Conservation (phyloP, 177 flowering plant genomes). For the Vitis hybrid region DNA sequence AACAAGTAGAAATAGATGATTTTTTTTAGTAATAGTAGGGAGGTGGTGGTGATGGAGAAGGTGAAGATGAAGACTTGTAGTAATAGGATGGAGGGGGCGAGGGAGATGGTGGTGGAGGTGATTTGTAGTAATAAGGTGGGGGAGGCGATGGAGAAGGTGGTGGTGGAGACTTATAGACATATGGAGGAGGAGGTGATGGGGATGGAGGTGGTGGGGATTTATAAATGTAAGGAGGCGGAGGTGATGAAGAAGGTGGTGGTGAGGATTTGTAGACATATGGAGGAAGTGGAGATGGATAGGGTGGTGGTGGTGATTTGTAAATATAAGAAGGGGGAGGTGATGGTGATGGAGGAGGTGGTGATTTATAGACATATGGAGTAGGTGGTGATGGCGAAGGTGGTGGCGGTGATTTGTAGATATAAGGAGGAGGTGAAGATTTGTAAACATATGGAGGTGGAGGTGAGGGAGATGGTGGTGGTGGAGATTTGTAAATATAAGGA, state of each 20-base stretch:
- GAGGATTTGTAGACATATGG: slow-evolving; percentile 13
- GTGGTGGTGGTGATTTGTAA: slow-evolving; percentile 11
- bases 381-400: slow-evolving; percentile 1
- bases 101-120: neutral
- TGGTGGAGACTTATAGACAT: slow-evolving; percentile 9
- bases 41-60: neutral
- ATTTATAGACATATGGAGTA: slow-evolving; percentile 9
- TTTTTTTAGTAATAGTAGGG: neutral
- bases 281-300: slow-evolving; percentile 8
- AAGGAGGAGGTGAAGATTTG: slow-evolving; percentile 14
- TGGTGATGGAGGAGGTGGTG: slow-evolving; percentile 13
- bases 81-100: neutral
- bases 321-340: slow-evolving; percentile 9
- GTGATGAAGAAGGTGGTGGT: slow-evolving; percentile 7
- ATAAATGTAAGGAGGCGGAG: slow-evolving; percentile 8
- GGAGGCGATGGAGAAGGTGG: slow-evolving; percentile 3
- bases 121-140: too few species aligned
- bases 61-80: neutral
- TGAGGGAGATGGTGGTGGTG: slow-evolving; percentile 14
- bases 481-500: slow-evolving; percentile 3
- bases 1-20: too few species aligned
- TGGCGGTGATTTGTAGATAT: slow-evolving; percentile 3
- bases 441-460: slow-evolving; percentile 11
- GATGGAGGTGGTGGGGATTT: slow-evolving; percentile 16
- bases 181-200: slow-evolving; percentile 11